These are phyloP conservation scores for Hysterium pulicare DNA, from an alignment of 2,329 filamentous ascomycete genomes.

Conservation along the genomic window DNA sequence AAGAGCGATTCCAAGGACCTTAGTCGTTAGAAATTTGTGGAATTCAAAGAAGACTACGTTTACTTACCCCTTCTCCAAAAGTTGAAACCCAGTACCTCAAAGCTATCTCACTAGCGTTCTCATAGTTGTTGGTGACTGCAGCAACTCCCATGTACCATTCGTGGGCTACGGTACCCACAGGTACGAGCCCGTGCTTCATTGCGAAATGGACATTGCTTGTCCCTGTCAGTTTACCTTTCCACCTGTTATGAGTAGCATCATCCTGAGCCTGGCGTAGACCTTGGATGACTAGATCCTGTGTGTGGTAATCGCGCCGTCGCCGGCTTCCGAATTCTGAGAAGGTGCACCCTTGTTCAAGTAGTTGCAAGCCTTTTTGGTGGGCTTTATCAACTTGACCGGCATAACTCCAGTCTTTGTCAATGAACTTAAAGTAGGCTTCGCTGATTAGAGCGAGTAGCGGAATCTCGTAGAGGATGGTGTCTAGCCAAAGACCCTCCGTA, in stretches of 20 bases:
- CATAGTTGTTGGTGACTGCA: conserved; percentile 83
- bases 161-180: conserved; percentile 88
- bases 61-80: conserved; percentile 70
- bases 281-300: conserved; percentile 85
- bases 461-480: conserved; percentile 97
- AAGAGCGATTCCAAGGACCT: conserved; percentile 79
- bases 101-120: conserved; percentile 76
- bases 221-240: conserved; percentile 72
- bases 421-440: conserved; percentile 96
- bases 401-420: conserved; percentile 89
- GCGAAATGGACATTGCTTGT: conserved; percentile 97
- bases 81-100: conserved; percentile 86
- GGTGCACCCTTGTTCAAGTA: conserved; percentile 79
- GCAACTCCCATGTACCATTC: conserved; percentile 99
- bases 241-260: conserved; percentile 62
- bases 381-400: conserved; percentile 82
- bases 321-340: conserved; percentile 94
- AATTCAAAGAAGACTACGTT: not conserved
- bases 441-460: conserved; percentile 87
- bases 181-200: conserved; percentile 81
- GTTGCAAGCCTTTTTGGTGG: conserved; percentile 70
- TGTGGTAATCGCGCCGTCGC: conserved; percentile 87
- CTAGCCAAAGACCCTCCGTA: conserved; percentile 81
- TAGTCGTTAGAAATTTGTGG: not conserved
- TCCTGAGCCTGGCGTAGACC: conserved; percentile 77